Evolutionary conservation across 352 stramenopile genomes (phyloP).

Genomic region (Phytopythium boreale): DNA sequence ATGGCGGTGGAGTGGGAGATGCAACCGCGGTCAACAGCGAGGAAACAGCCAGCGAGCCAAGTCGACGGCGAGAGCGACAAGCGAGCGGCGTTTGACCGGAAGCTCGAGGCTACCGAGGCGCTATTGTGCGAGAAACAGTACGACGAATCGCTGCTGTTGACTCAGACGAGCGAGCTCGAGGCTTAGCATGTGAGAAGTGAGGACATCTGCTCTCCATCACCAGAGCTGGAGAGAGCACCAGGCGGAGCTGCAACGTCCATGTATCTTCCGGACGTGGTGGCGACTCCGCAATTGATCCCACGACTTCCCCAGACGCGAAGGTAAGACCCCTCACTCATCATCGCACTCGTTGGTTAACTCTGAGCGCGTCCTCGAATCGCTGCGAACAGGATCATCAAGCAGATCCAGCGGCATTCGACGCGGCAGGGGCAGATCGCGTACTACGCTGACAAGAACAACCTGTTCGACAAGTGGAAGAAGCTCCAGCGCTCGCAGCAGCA

Average conservation of each 20-base stretch:
- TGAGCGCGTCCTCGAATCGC: not conserved
- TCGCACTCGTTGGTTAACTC: not conserved
- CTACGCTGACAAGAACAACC: slow-evolving; percentile 64
- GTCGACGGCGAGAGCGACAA: slow-evolving; percentile 25
- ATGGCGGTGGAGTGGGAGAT: slow-evolving; percentile 56
- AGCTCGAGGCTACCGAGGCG: slow-evolving; percentile 55
- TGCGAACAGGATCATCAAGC: slow-evolving; percentile 42
- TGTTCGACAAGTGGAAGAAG: slow-evolving; percentile 79
- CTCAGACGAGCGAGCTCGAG: not conserved
- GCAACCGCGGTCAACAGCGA: slow-evolving; percentile 26
- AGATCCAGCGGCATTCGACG: slow-evolving; percentile 55
- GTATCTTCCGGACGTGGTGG: slow-evolving; percentile 25
- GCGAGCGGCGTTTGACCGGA: slow-evolving; percentile 43
- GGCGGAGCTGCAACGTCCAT: slow-evolving; percentile 8
- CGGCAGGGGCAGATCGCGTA: slow-evolving; percentile 59
- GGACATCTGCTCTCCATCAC: not conserved
- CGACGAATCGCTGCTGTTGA: slow-evolving; percentile 13
- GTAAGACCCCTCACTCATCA: slow-evolving; percentile 12
- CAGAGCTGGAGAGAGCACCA: not conserved
- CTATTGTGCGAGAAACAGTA: slow-evolving; percentile 45
- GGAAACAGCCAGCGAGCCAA: slow-evolving; percentile 19
- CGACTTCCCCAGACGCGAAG: slow-evolving; percentile 58
- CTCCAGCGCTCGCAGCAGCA: slow-evolving; percentile 56
- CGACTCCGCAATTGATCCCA: slow-evolving; percentile 41
- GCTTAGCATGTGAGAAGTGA: not conserved